Evolutionary conservation across 2,329 filamentous ascomycete genomes (phyloP).

Genomic region (Neonectria punicea): DNA sequence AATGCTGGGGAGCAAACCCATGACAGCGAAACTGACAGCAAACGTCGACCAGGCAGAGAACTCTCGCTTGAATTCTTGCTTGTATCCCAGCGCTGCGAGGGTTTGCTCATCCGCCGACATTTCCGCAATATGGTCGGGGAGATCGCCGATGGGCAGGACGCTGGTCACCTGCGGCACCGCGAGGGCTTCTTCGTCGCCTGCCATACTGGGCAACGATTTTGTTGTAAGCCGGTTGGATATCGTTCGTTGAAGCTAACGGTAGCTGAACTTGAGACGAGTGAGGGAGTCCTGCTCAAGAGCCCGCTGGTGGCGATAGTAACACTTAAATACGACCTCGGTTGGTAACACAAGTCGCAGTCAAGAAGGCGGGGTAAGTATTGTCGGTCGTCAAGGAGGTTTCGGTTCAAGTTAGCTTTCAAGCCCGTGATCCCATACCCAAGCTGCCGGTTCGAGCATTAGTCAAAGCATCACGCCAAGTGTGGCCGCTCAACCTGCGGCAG

Average conservation of each 20-base stretch:
- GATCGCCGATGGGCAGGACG: conserved; percentile 17
- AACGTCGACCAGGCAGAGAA: conserved; percentile 22
- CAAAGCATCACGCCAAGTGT: background rate
- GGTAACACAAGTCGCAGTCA: background rate
- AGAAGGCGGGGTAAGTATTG: background rate
- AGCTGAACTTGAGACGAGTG: background rate
- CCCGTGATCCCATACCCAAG: background rate
- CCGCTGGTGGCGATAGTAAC: no score
- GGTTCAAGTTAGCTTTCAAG: background rate
- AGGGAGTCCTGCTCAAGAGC: background rate
- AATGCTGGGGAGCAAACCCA: conserved; percentile 26
- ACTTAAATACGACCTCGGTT: background rate
- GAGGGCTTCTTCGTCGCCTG: conserved; percentile 11
- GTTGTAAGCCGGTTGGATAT: background rate
- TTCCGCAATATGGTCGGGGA: conserved; percentile 9
- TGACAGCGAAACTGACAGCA: conserved; percentile 24
- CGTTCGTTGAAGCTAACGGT: background rate
- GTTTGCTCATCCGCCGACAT: conserved; percentile 21
- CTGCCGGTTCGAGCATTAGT: background rate
- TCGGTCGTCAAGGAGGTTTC: background rate
- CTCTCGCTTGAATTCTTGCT: conserved; percentile 27
- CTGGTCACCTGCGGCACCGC: conserved; percentile 14
- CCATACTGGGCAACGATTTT: background rate
- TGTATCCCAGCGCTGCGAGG: conserved; percentile 25
- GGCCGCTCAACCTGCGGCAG: background rate